Base-by-base conservation (phyloP, 129 eudicot genomes). In the Lactuca sativa region DNA sequence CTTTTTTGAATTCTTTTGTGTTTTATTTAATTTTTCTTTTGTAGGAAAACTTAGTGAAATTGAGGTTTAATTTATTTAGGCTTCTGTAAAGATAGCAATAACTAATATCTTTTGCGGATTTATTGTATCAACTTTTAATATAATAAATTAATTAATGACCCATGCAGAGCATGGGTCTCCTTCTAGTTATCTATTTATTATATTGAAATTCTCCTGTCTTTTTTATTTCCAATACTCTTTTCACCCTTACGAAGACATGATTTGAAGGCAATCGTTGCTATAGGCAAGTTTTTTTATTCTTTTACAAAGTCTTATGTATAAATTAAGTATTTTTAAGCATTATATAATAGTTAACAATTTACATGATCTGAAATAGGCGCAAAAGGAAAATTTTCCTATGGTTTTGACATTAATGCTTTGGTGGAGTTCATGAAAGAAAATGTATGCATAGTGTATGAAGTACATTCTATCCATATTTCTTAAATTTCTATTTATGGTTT, bases 221-320 rank as follows among this genome's bases (percentile, higher is more conserved):
- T 51, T 66, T 18, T 60, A 49, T 83, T 34, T 79, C 88, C 82
- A 87, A 59, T 86, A 72, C 74, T 76, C 76, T 51, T 90, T 76
- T 80, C 87, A 82, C 17, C 82, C 56, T 80, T 90, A 73, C 76
- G 81, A 77, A 77, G 97, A 74, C 82, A 95, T 25, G 99, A 95
- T 43, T 96, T 95, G 67, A 90, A 87, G 89, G 99, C 99, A 71
- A 81, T 95, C 18, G 99, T 95, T 59, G 85, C 90, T 75, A 95
- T 91, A 74, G 99, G 99, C 90, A 81, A 67, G 16, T n/a, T 16
- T 33, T 44, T 10, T 18, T 18, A 18, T 18, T 18, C 0, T 44
- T 44, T 11, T 10, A 37, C 16, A 65, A 36, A 15, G 48, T 36
- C 16, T 33, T 34, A 62, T 59, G 68, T 15, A 16, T 77, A 18